Evolutionary conservation across 2,329 filamentous ascomycete genomes (phyloP).

Genomic region (Paraconiothyrium brasiliense): DNA sequence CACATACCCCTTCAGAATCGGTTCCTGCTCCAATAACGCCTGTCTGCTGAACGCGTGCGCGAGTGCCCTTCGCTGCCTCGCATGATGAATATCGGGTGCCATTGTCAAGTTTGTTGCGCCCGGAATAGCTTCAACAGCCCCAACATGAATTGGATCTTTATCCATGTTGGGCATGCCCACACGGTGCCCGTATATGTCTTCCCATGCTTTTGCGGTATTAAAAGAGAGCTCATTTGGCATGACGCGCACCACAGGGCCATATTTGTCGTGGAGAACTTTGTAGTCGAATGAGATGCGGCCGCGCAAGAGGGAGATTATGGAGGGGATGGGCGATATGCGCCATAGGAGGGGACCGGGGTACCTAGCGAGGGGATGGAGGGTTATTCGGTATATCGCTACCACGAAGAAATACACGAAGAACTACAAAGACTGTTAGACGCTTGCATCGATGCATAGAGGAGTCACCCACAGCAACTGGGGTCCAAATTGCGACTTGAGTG

Average conservation of each 20-base stretch:
- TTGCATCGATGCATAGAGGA: background rate
- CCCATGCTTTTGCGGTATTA: constrained; percentile 44
- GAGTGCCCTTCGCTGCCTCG: constrained; percentile 50
- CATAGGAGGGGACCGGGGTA: constrained; percentile 43
- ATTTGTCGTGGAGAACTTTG: constrained; percentile 42
- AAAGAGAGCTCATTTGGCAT: constrained; percentile 47
- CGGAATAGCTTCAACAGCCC: constrained; percentile 46
- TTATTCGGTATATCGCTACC: constrained; percentile 37
- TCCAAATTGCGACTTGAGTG: constrained; percentile 31
- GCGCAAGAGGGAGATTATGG: constrained; percentile 35
- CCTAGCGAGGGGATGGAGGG: constrained; percentile 41
- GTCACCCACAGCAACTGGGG: constrained; percentile 35
- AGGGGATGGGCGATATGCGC: constrained; percentile 40
- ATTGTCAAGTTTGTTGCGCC: constrained; percentile 49
- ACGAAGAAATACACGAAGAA: constrained; percentile 34
- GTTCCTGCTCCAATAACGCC: constrained; percentile 52
- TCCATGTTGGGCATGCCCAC: constrained; percentile 45
- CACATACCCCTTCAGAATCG: constrained; percentile 52
- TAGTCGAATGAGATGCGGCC: constrained; percentile 44
- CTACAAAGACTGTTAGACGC: constrained; percentile 22
- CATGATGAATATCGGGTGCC: constrained; percentile 51
- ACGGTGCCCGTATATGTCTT: constrained; percentile 47
- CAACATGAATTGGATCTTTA: constrained; percentile 48
- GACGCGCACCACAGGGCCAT: constrained; percentile 46
- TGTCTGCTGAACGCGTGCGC: constrained; percentile 54